Evolutionary conservation across 2,329 filamentous ascomycete species (phyloP), one percentile per base, ranked within the genome.

Genomic region (Aspergillus tubingensis): DNA sequence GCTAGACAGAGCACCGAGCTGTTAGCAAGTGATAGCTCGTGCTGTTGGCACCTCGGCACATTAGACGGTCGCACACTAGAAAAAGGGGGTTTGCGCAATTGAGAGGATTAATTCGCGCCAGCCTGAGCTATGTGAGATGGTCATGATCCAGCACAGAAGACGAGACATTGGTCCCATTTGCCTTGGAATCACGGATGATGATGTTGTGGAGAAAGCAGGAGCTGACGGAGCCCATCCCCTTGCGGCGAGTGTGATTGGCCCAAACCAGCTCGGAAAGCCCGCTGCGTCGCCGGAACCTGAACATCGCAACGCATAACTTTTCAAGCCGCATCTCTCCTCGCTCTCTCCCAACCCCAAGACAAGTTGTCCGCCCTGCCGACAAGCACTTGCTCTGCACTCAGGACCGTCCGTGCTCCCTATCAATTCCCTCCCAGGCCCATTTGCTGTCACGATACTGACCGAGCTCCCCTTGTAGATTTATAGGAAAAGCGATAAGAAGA

Each of bases 281-380:
- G 61, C 54, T 59, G 58, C 32, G 61, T 61, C 61, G 64, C 61
- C 65, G 62, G 61, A 62, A 65, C 62, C 55, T 62, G 61, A 62
- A 65, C 62, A 58, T 62, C 61, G 50, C 52, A 58, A 70, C 68
- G 66, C 70, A 71, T 65, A 74, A 74, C 71, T 74, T 75, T 74
- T 74, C 72, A 71, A 64, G 65, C 69, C 68, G 67, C 71, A 67
- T 65, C 67, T 70, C 66, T 68, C 66, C 66, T 68, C 70, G 66
- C 63, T 68, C 65, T 65, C 65, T 62, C 66, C 62, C 62, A 62
- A 64, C 64, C 58, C 55, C 59, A 60, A 62, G 58, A 62, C 58
- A 59, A 61, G 59, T 60, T 63, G 60, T 58, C 51, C 54, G 57
- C 47, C 32, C 48, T 61, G 62, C 58, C 62, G 58, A 63, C 59